These are phyloP conservation scores for Blumeriella jaapii DNA, from an alignment of 2,329 filamentous ascomycete species.

Conservation along the genomic window DNA sequence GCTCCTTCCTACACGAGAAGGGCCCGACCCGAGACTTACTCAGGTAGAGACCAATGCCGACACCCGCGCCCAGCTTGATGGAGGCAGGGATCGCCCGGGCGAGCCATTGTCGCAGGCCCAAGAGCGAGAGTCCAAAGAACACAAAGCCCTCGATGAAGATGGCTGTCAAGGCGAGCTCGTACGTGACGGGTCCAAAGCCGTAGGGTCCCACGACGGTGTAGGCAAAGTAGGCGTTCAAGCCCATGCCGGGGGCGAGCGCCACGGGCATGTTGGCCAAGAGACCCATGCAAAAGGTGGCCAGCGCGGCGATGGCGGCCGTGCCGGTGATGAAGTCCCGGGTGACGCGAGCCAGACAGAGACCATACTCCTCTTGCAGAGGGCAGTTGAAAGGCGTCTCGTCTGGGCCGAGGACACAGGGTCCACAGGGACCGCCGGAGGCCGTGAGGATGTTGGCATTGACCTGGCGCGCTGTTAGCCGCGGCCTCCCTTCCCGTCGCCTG, in stretches of 20 bases:
- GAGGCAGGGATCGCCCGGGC: conserved; percentile 71
- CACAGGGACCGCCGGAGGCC: conserved; percentile 29
- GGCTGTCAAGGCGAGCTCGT: conserved; percentile 65
- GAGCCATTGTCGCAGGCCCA: conserved; percentile 80
- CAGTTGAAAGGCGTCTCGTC: conserved; percentile 17
- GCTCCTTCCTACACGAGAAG: not conserved
- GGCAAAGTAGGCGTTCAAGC: conserved; percentile 78
- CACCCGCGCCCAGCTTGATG: conserved; percentile 81
- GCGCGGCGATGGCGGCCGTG: conserved; percentile 69
- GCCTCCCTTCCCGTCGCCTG: not conserved
- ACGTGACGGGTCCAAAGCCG: conserved; percentile 63
- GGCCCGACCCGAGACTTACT: conserved; percentile 32
- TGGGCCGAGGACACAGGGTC: conserved; percentile 12
- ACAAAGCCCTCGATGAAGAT: conserved; percentile 84
- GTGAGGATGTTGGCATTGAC: conserved; percentile 59
- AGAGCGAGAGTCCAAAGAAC: conserved; percentile 66
- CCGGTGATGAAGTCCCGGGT: conserved; percentile 67
- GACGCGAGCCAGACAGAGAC: conserved; percentile 43
- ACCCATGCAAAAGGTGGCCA: conserved; percentile 77
- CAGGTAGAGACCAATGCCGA: conserved; percentile 71
- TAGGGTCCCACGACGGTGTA: conserved; percentile 67
- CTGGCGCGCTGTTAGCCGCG: not conserved
- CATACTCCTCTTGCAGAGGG: conserved; percentile 45
- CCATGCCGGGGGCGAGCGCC: conserved; percentile 64
- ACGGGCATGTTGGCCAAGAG: conserved; percentile 67